Conservation (phyloP, 371 early-diverging fungal species). For the Mucor saturninus region DNA sequence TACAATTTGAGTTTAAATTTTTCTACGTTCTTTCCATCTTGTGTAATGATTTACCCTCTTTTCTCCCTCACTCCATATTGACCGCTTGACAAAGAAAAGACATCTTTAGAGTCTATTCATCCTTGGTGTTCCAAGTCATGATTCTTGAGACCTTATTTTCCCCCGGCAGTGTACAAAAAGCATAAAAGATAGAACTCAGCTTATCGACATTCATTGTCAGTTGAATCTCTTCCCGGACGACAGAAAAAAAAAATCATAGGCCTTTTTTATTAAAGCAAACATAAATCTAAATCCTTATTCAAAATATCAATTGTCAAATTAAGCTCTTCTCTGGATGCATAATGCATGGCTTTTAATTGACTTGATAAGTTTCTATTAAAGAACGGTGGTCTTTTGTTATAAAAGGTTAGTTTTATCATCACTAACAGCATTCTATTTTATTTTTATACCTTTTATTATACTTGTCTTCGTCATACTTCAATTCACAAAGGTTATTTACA, state of each 20-base stretch:
- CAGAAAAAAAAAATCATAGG: no score
- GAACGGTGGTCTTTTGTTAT: conserved; percentile 25
- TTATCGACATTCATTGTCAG: background rate
- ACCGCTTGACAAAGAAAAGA: no score
- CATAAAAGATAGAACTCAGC: background rate
- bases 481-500: conserved; percentile 27
- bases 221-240: background rate
- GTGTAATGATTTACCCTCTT: no score
- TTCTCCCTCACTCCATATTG: background rate
- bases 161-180: no score
- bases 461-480: conserved; percentile 26
- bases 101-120: no score
- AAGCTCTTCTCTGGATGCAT: conserved; percentile 20
- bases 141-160: no score
- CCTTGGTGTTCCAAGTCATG: no score
- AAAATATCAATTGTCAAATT: conserved; percentile 28
- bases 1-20: no score
- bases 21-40: no score
- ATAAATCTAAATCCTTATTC: conserved; percentile 28
- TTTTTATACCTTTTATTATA: conserved; percentile 22
- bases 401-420: background rate
- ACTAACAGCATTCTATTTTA: background rate
- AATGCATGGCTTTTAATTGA: conserved; percentile 12
- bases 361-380: conserved; percentile 21
- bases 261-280: conserved; percentile 2